A percentile compares a stretch with the other conserved stretches of the same genome.
phyloP scores from a whole-genome alignment of 345 rosid genomes.

The Acer yangbiense region DNA sequence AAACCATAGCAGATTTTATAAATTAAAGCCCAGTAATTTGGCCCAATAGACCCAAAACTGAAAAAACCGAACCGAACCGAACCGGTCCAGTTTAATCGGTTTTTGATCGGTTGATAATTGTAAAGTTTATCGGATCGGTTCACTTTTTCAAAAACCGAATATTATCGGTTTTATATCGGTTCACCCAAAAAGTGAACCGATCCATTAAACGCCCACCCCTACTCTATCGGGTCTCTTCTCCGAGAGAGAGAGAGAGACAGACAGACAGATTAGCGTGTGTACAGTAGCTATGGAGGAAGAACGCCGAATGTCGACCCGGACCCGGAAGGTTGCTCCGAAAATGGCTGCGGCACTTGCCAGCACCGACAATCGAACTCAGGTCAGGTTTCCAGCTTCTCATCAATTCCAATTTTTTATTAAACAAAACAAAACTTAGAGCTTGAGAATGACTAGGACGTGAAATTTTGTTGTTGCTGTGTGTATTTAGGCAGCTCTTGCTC shows the following conservation, averaged over 20 bases:
- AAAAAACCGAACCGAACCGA: too few relatives aligned
- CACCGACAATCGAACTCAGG: conserved; percentile 90
- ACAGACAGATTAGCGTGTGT: neutral
- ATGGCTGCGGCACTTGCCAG: conserved; percentile 97
- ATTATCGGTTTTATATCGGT: too few relatives aligned
- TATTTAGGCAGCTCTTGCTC: conserved; percentile 73
- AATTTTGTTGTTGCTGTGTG: neutral
- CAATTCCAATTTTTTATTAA: neutral
- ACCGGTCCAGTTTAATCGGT: too few relatives aligned
- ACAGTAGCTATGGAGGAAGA: conserved; percentile 73
- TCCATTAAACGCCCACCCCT: too few relatives aligned
- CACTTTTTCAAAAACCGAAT: too few relatives aligned
- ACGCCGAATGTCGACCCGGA: conserved; percentile 83
- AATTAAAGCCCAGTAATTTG: too few relatives aligned
- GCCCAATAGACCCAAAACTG: too few relatives aligned
- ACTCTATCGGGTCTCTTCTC: neutral
- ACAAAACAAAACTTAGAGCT: too few relatives aligned
- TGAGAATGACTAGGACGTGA: neutral
- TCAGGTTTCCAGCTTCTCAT: conserved; percentile 52
- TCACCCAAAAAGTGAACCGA: too few relatives aligned
- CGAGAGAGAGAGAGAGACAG: neutral
- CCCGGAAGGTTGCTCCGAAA: conserved; percentile 81
- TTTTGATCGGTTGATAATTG: too few relatives aligned
- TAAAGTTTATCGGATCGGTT: too few relatives aligned
- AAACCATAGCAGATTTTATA: too few relatives aligned